Conservation (phyloP, 2,329 filamentous ascomycete genomes). For the Amauroascus verrucosus region DNA sequence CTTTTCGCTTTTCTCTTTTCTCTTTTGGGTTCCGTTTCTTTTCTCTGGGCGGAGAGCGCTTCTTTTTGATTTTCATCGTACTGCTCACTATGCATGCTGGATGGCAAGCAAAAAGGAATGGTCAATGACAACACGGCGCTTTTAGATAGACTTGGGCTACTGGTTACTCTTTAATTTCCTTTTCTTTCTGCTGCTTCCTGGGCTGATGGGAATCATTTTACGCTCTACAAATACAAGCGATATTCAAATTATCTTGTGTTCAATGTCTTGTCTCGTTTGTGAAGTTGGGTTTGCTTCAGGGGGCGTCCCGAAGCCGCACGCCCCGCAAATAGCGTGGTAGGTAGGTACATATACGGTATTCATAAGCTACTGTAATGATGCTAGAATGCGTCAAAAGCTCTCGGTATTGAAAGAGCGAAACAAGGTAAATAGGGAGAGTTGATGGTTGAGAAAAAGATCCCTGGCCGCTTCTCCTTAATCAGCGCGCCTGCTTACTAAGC, state of each 20-base stretch:
- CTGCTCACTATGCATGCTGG: slow-evolving; percentile 17
- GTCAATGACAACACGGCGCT: slow-evolving; percentile 1
- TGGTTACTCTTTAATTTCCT: slow-evolving; percentile 10
- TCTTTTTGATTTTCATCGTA: slow-evolving; percentile 12
- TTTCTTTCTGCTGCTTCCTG: slow-evolving; percentile 10
- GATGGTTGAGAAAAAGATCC: too few relatives aligned
- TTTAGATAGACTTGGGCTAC: slow-evolving; percentile 16
- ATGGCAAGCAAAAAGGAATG: slow-evolving; percentile 8
- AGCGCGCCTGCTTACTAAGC: too few relatives aligned
- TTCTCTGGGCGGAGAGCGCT: slow-evolving; percentile 2
- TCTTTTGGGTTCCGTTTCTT: background rate
- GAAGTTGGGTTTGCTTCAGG: background rate
- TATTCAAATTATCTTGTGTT: background rate
- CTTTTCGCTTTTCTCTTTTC: background rate
- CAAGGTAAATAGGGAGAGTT: too few relatives aligned
- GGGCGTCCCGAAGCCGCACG: too few relatives aligned
- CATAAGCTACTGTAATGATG: too few relatives aligned
- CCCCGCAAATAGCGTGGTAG: too few relatives aligned
- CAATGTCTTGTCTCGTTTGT: too few relatives aligned
- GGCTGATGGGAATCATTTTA: background rate
- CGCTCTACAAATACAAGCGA: background rate
- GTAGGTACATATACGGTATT: too few relatives aligned
- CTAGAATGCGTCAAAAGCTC: too few relatives aligned
- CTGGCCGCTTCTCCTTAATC: too few relatives aligned
- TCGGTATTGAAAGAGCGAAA: too few relatives aligned